phyloP scores from a whole-genome alignment of 2,329 filamentous ascomycete genomes.

The Fusarium oligoseptatum region DNA sequence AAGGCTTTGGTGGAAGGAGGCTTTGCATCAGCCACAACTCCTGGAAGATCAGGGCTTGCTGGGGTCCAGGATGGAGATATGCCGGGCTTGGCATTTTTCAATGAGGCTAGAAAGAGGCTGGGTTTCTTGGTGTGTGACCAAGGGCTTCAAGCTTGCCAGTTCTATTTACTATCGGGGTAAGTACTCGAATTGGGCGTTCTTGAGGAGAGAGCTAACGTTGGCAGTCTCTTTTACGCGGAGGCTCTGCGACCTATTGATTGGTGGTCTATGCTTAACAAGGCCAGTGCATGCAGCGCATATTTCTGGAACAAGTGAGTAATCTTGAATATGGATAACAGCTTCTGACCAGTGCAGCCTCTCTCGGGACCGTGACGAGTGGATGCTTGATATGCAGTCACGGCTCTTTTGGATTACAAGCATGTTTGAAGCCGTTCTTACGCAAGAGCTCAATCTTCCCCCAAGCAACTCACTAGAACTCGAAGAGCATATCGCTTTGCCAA shows the following conservation, averaged over 20 bases:
- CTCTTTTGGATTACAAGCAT: slow-evolving; percentile 42
- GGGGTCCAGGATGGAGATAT: neutral
- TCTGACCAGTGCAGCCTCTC: neutral
- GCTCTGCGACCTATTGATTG: slow-evolving; percentile 28
- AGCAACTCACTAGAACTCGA: slow-evolving; percentile 29
- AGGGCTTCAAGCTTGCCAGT: slow-evolving; percentile 27
- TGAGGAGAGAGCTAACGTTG: neutral
- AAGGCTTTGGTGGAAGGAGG: slow-evolving; percentile 22
- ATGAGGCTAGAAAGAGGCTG: slow-evolving; percentile 34
- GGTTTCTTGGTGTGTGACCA: slow-evolving; percentile 34
- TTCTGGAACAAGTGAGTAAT: slow-evolving; percentile 35
- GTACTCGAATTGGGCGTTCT: rapidly evolving
- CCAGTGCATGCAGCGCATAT: slow-evolving; percentile 32
- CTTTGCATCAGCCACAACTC: neutral
- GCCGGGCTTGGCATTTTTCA: slow-evolving; percentile 27
- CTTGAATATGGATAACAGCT: too few relatives aligned
- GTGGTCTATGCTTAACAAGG: slow-evolving; percentile 38
- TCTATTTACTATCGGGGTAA: slow-evolving; percentile 31
- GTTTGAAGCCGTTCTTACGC: slow-evolving; percentile 34
- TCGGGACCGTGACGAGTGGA: slow-evolving; percentile 32
- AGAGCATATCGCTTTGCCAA: slow-evolving; percentile 29
- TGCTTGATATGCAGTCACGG: slow-evolving; percentile 38
- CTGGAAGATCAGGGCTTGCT: neutral
- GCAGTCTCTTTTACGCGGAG: slow-evolving; percentile 30
- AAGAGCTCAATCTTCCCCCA: slow-evolving; percentile 29